Percentiles rank a stretch among this genome's conserved stretches.
Evolutionary conservation across 2,329 filamentous ascomycete species (phyloP).

Genomic region (Colletotrichum trifolii): DNA sequence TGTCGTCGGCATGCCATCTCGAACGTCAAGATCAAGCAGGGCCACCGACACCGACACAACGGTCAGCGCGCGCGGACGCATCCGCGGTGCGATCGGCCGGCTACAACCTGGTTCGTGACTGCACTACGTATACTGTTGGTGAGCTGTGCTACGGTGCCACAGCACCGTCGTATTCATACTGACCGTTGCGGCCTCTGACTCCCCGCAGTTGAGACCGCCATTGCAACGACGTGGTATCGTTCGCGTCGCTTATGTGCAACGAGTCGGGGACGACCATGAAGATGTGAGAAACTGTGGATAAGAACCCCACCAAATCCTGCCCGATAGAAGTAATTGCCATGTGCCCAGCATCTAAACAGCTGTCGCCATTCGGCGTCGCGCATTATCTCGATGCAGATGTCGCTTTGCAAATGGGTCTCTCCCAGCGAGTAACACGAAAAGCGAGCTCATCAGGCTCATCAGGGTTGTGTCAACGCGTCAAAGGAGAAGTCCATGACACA

Average conservation of each 20-base stretch:
- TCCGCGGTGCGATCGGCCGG: constrained; percentile 29
- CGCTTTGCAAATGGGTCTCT: background rate
- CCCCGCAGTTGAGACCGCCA: constrained; percentile 21
- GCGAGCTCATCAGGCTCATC: constrained; percentile 3
- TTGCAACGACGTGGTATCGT: constrained; percentile 33
- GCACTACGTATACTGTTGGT: background rate
- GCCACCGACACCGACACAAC: background rate
- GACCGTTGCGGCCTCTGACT: constrained; percentile 9
- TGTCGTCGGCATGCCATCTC: no score
- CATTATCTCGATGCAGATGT: constrained; percentile 7
- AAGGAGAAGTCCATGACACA: constrained; percentile 3
- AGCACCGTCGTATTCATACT: constrained; percentile 15
- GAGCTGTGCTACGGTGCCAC: constrained; percentile 12
- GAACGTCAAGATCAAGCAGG: background rate
- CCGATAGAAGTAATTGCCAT: constrained; percentile 9
- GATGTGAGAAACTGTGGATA: constrained; percentile 12
- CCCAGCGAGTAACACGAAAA: background rate
- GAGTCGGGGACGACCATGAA: constrained; percentile 16
- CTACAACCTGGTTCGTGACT: constrained; percentile 20
- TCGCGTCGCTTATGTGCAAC: constrained; percentile 32
- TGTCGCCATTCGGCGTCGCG: background rate
- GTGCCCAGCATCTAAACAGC: constrained; percentile 4
- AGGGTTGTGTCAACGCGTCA: constrained; percentile 18
- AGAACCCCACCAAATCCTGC: background rate
- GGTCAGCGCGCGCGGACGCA: constrained; percentile 22